A percentile compares a stretch with the other conserved stretches of the same genome.
phyloP scores from a whole-genome alignment of 140 eudicot genomes.

The Artemisia princeps region DNA sequence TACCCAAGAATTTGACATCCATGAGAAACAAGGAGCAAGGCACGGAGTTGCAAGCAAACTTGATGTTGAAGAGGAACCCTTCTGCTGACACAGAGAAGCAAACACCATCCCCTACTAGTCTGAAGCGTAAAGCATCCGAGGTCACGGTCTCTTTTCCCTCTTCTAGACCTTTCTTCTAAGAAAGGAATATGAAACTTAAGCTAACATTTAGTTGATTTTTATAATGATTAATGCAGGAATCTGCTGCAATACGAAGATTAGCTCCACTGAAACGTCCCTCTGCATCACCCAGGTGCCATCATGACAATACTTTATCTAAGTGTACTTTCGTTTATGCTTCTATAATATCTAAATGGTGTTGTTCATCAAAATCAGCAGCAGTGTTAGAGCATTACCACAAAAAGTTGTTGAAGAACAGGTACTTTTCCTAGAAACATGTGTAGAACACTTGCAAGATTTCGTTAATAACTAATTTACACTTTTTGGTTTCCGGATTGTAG shows the following conservation, averaged over 20 bases:
- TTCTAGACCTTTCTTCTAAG: not conserved
- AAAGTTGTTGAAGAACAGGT: slow-evolving; percentile 38
- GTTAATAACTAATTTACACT: not conserved
- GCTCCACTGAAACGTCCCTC: slow-evolving; percentile 56
- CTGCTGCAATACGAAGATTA: slow-evolving; percentile 26
- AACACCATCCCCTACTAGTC: slow-evolving; percentile 36
- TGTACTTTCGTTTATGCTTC: not conserved
- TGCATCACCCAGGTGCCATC: slow-evolving; percentile 57
- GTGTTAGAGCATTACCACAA: slow-evolving; percentile 21
- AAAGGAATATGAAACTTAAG: not conserved
- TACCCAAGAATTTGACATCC: slow-evolving; percentile 32
- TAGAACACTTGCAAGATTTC: slow-evolving; percentile 12
- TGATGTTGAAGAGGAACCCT: slow-evolving; percentile 21
- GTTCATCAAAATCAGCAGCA: slow-evolving; percentile 32
- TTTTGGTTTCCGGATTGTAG: slow-evolving; percentile 28
- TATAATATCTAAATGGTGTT: slow-evolving; percentile 16
- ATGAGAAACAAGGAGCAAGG: slow-evolving; percentile 25
- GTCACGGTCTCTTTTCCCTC: slow-evolving; percentile 47
- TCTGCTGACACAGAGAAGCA: slow-evolving; percentile 34
- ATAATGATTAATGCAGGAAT: slow-evolving; percentile 40
- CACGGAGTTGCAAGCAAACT: slow-evolving; percentile 26
- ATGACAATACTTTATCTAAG: slow-evolving; percentile 13
- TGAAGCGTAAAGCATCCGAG: slow-evolving; percentile 69
- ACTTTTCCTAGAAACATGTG: slow-evolving; percentile 12
- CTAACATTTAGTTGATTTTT: slow-evolving; percentile 4